phyloP scores from a whole-genome alignment of 257 asterid species.

The Nicotiana undulata region DNA sequence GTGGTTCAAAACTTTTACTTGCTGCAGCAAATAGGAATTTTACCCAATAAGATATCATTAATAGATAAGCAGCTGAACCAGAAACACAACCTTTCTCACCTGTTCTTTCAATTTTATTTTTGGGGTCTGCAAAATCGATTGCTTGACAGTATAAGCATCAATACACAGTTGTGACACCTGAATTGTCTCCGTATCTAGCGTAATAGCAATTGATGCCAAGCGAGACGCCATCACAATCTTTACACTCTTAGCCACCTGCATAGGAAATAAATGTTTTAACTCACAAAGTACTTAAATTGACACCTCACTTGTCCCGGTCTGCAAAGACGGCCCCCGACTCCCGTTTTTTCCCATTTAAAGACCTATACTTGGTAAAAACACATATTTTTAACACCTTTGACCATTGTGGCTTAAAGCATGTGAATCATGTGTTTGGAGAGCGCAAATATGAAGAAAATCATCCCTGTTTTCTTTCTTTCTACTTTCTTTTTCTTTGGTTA shows the following conservation, averaged over 20 bases:
- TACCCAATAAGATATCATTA: not conserved
- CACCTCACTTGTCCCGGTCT: no score
- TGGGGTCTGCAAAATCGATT: slow-evolving; percentile 56
- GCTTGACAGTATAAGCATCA: slow-evolving; percentile 61
- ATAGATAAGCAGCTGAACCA: not conserved
- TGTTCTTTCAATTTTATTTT: slow-evolving; percentile 61
- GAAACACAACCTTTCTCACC: slow-evolving; percentile 24
- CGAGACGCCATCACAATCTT: slow-evolving; percentile 64
- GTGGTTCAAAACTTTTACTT: slow-evolving; percentile 42
- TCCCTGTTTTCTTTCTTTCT: no score
- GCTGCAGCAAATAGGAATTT: slow-evolving; percentile 35
- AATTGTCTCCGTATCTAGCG: slow-evolving; percentile 66
- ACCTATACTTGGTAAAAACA: no score
- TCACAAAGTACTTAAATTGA: not conserved
- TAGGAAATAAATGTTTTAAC: slow-evolving; percentile 8
- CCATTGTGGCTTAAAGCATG: no score
- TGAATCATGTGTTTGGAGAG: no score
- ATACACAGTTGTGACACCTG: slow-evolving; percentile 51
- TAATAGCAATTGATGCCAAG: slow-evolving; percentile 49
- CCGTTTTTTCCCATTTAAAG: no score
- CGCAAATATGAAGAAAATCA: no score
- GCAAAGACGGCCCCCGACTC: no score
- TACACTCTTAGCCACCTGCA: slow-evolving; percentile 75
- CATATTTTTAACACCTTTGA: no score
- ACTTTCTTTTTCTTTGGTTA: no score